Evolutionary conservation across 306 rosid genomes (phyloP).

Genomic region (Vigna reflexopilosa): DNA sequence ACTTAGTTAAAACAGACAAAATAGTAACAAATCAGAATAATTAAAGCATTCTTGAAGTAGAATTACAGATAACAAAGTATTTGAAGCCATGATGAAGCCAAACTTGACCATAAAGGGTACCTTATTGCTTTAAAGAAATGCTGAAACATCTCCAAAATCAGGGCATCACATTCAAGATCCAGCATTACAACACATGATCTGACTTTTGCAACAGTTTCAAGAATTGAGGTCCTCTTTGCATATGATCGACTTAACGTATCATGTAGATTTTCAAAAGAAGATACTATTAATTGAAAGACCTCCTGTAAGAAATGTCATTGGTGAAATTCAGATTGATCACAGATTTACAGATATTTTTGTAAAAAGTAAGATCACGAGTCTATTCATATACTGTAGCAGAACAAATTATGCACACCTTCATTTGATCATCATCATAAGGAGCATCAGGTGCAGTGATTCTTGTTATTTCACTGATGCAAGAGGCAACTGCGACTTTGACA

Average conservation of each 20-base stretch:
- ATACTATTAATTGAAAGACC: slow-evolving; percentile 83
- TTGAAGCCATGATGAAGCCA: not conserved
- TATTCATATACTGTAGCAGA: not conserved
- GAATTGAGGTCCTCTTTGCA: slow-evolving; percentile 71
- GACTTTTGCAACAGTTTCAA: slow-evolving; percentile 92
- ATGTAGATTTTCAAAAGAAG: slow-evolving; percentile 81
- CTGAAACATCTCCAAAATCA: slow-evolving; percentile 90
- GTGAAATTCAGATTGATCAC: slow-evolving; percentile 5
- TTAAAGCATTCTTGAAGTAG: not conserved
- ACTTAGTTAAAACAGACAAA: not conserved
- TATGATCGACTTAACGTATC: slow-evolving; percentile 75
- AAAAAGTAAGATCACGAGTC: not conserved
- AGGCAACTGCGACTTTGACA: slow-evolving; percentile 88
- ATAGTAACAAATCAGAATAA: not conserved
- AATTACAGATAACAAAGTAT: slow-evolving; percentile 23
- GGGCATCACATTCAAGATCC: slow-evolving; percentile 87
- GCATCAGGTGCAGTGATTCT: slow-evolving; percentile 96
- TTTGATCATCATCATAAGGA: slow-evolving; percentile 88
- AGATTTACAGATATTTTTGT: not conserved
- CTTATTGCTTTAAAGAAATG: slow-evolving; percentile 80
- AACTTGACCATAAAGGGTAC: slow-evolving; percentile 45
- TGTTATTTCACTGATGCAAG: slow-evolving; percentile 92
- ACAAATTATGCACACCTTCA: slow-evolving; percentile 67
- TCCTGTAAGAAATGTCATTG: slow-evolving; percentile 58
- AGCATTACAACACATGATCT: slow-evolving; percentile 94